Evolutionary conservation across 2,329 filamentous ascomycete genomes (phyloP), one percentile per base, ranked within the genome.

Genomic region (Grosmannia huntii): DNA sequence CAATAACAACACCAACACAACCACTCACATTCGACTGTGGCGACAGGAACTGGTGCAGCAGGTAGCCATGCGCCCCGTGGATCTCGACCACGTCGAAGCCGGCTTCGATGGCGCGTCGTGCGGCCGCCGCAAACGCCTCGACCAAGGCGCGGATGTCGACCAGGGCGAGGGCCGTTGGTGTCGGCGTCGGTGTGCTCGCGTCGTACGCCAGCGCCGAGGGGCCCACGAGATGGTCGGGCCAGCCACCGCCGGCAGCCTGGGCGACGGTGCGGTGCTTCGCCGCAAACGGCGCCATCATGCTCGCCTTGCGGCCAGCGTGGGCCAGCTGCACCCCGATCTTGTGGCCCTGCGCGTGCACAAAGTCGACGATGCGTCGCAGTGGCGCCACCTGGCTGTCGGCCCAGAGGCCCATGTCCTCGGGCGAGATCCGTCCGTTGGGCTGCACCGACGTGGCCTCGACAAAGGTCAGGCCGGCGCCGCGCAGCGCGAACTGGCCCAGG

Each of bases 321-420:
- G 75, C 88, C 5, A 95, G 77, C 73, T 96, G 90, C 61, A 95
- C 85, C 56, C 81, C 89, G 56, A 89, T 83, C 62, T 87, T 83
- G 66, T 90, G 84, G 67, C 78, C 80, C 71, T 95, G 90, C 28
- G 80, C 83, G 73, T 95, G 90, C 2, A 86, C 82, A 62, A 90
- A 95, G 61, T 95, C 87, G 41, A 85, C 81, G 52, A 92, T 79
- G 60, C 81, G 79, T 67, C 78, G 80, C 59, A 95, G 73, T 0
- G 85, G 84, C 62, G 79, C 84, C 60, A 91, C 85, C 69, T 96
- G 91, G 38, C 79, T 83, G 69, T 96, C 91, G 62, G 86, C 78
- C 91, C 90, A 96, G 9, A 96, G 73, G 0, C 91, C 90, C 14
- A 75, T 73, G 68, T 92, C 88, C 68, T 91, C 78, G 1, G 90